Conservation (phyloP, 306 rosid species). For the Senna tora region DNA sequence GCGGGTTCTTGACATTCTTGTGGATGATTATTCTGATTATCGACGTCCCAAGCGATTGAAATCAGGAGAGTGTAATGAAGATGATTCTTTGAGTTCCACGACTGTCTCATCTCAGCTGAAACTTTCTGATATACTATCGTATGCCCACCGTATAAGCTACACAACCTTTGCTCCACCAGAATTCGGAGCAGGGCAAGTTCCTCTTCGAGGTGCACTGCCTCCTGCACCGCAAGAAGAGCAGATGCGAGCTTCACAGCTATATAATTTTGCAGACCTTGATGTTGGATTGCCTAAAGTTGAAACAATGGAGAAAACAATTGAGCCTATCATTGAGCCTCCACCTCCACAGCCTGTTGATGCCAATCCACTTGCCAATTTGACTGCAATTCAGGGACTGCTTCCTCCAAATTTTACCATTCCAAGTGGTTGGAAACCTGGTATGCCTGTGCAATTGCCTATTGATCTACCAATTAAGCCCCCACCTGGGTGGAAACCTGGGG, state of each 20-base stretch:
- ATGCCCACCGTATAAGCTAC: slow-evolving; percentile 85
- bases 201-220: slow-evolving; percentile 86
- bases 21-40: slow-evolving; percentile 84
- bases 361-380: slow-evolving; percentile 57
- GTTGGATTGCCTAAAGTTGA: slow-evolving; percentile 84
- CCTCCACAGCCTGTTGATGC: slow-evolving; percentile 46
- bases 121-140: slow-evolving; percentile 70
- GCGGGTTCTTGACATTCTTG: slow-evolving; percentile 76
- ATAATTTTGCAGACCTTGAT: slow-evolving; percentile 83
- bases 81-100: slow-evolving; percentile 54
- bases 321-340: slow-evolving; percentile 73
- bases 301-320: slow-evolving; percentile 62
- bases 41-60: slow-evolving; percentile 62
- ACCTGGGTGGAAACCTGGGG: slow-evolving; percentile 97
- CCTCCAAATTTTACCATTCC: slow-evolving; percentile 80
- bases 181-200: slow-evolving; percentile 86
- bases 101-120: slow-evolving; percentile 72
- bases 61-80: slow-evolving; percentile 49
- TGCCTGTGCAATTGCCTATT: slow-evolving; percentile 82
- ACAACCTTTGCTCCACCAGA: slow-evolving; percentile 98
- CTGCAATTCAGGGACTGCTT: slow-evolving; percentile 69
- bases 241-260: slow-evolving; percentile 92
- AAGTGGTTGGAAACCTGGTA: slow-evolving; percentile 95
- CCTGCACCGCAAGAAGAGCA: slow-evolving; percentile 98
- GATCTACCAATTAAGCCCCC: slow-evolving; percentile 80